Evolutionary conservation across 2,329 filamentous ascomycete species (phyloP), one percentile per base, ranked within the genome.

Genomic region (Fusarium tuaranense): DNA sequence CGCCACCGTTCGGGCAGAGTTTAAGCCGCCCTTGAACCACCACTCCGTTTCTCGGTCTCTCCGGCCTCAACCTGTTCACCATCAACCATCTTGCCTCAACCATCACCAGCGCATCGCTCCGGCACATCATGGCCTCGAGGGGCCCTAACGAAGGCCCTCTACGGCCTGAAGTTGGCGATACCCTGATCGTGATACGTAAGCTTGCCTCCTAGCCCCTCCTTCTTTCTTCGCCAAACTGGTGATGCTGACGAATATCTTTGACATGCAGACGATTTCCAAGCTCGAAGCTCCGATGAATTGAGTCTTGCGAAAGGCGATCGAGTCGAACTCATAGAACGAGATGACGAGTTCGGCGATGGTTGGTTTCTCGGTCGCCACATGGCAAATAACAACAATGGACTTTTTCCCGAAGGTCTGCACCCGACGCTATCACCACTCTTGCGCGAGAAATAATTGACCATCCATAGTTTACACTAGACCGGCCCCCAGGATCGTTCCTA

Each of bases 231-330:
- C 27, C 46, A 27, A 34, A 55, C 36, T 67, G 53, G 58, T 55
- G 60, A 67, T 70, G 30, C 75, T 73, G 41, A 70, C 70, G 20
- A 61, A 32, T 70, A 63, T 71, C 53, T 48, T 44, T 36, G 44
- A 51, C 51, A 46, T 67, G 53, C 68, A 97, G 95, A 99, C 85
- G 95, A 98, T 84, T 98, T 99, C 83, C 87, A 92, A 77, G 95
- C 96, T 68, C 92, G 97, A 76, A 97, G 95, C 83, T 93, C 94
- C 68, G 97, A 99, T 84, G 97, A 99, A 87, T 88, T 99, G 80
- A 97, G 91, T 78, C 88, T 99, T 75, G 87, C 91, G 65, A 97
- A 97, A 80, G 95, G 94, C 78, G 94, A 97, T 79, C 91, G 93
- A 73, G 92, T 97, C 71, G 93, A 96, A 85, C 86, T 97, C 72